Evolutionary conservation across 108 stramenopile genomes (phyloP), one percentile per base, ranked within the genome.

Genomic region (Pseudonitzschia delicatissima): DNA sequence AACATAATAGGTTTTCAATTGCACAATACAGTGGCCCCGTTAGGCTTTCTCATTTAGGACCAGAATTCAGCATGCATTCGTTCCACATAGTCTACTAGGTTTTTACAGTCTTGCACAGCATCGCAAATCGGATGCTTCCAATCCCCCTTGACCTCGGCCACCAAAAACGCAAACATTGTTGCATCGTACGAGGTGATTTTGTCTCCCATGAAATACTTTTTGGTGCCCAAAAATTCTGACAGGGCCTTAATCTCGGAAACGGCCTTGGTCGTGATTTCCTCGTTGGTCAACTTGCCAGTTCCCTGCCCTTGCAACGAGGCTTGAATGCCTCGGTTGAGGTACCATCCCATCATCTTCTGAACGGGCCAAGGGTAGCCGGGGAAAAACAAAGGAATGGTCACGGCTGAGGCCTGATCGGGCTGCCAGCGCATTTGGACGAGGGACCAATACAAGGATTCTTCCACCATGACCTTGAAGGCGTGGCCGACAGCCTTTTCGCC

Each of bases 21-120:
- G n/a, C n/a, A n/a, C n/a, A n/a, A n/a, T n/a, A n/a, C n/a, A n/a
- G n/a, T n/a, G n/a, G n/a, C n/a, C n/a, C n/a, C n/a, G n/a, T n/a
- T n/a, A n/a, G n/a, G 40, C 40, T 13, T 9, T 29, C 17, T 17
- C 13, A n/a, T n/a, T n/a, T n/a, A n/a, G n/a, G 60, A 33, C 60
- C 60, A 62, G 35, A 62, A 62, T 18, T 62, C 60, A 9, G 31
- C 35, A 9, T 11, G 9, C 60, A 62, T 62, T 9, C 60, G 15
- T 8, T 39, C 60, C 40, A 62, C 60, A 21, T 62, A 62, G n/a
- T 28, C 35, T 17, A 62, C 60, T 17, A 62, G 29, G 18, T 62
- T 62, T 11, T 62, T 18, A 11, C 42, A 47, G 8, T 64, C 39
- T 47, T 8, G 45, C n/a, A 8, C 11, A 5, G 18, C 49, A 27